Conservation (phyloP, 2,329 filamentous ascomycete genomes). For the Colletotrichum sp. region DNA sequence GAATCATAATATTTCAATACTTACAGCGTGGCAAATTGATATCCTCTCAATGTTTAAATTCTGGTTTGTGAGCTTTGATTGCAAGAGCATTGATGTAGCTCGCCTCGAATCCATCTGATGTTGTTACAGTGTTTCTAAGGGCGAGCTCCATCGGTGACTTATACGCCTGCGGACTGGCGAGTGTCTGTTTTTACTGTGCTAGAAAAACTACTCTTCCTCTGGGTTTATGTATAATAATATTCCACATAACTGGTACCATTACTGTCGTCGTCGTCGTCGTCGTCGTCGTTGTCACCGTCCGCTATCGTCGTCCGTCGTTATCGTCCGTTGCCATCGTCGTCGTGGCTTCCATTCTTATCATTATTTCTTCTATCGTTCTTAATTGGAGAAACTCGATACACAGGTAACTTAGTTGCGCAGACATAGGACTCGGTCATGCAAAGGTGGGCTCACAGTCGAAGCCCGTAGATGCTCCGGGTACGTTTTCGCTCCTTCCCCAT, state of each 20-base stretch:
- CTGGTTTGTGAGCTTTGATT: neutral
- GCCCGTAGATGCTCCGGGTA: neutral
- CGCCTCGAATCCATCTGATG: neutral
- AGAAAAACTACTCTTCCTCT: neutral
- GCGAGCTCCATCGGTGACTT: neutral
- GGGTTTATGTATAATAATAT: neutral
- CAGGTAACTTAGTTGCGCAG: neutral
- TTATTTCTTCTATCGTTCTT: neutral
- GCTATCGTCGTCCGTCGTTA: no score
- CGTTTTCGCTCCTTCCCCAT: neutral
- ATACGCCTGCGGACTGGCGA: neutral
- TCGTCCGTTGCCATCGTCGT: neutral
- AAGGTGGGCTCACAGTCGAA: neutral
- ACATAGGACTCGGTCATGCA: neutral
- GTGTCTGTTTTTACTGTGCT: neutral
- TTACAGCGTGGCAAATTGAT: neutral
- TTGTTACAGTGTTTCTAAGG: no score
- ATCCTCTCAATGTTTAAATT: neutral
- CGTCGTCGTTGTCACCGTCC: neutral
- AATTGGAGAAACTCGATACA: neutral
- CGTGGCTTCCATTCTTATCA: neutral
- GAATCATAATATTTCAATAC: neutral
- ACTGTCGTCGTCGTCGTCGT: neutral
- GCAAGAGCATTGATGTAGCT: rapidly evolving
- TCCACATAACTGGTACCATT: rapidly evolving